Base-by-base conservation (phyloP, 768 basidiomycete genomes). In the Boletales sp. region DNA sequence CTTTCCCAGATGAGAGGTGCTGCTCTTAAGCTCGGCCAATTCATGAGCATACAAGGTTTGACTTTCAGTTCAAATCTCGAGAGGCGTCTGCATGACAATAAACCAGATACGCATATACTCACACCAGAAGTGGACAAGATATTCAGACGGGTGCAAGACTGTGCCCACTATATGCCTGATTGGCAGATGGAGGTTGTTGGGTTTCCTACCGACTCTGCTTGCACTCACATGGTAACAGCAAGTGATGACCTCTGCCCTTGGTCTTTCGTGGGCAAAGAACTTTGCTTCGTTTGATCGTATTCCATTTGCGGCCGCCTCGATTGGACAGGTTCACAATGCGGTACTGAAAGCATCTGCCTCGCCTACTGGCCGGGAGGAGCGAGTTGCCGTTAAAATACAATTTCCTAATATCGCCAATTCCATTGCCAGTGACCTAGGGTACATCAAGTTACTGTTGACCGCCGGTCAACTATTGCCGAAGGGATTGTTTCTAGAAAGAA, bases 121-220 rank as follows among this genome's bases (percentile, higher is more conserved):
- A 90, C 94, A 0, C 80, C 87, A 0, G 92, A 95, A 55, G 69
- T 97, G 4, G 94, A 97, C 61, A 78, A 81, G 47, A 87, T 99
- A 29, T 84, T 99, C 58, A 81, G 92, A 44, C 75, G 87, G 27
- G 94, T 99, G 0, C 95, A 98, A 64, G 90, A 95, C 56, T 84
- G 87, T 57, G 95, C 95, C 1, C 92, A 99, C 67, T 97, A 97
- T 65, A 99, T 99, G 95, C 95, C 95, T 0, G 87, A 95, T 57
- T 94, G 89, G 88, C 95, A 99, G 65, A 88, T 97, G 84, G 89
- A 94, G 81, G 94, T 91, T 14, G 17, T 69, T 4, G 7, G 6
- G 24, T 10, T 37, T 36, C 14, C 10, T 40, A 10, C 9, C 51
- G 2, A 35, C 36, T 24, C 6, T 40, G 21, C 29, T 5, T 13